A percentile compares a stretch with the other conserved stretches of the same genome.
Evolutionary conservation across 2,329 filamentous ascomycete species (phyloP).

Genomic region (Rhexocercosporidium sp.): DNA sequence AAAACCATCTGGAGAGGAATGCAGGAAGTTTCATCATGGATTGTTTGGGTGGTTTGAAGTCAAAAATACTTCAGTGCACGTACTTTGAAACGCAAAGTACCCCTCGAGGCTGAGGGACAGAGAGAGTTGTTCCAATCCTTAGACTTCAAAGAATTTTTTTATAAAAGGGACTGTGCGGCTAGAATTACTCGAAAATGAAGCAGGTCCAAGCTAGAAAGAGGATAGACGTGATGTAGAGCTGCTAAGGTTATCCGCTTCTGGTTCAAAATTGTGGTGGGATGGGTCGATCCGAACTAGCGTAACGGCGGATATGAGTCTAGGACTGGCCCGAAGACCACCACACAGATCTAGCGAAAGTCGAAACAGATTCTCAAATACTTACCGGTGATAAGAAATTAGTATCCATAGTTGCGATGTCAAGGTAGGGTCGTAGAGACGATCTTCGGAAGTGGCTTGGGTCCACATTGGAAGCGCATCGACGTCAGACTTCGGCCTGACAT

Average conservation of each 20-base stretch:
- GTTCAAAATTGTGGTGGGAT: not conserved
- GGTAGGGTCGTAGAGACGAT: too few species aligned
- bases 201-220: not conserved
- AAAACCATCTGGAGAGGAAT: not conserved
- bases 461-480: not conserved
- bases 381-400: too few species aligned
- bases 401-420: too few species aligned
- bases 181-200: not conserved
- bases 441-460: too few species aligned
- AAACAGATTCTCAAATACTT: not conserved
- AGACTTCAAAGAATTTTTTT: too few species aligned
- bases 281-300: not conserved
- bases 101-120: too few species aligned
- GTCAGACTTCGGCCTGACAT: not conserved
- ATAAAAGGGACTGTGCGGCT: not conserved
- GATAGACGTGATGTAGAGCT: not conserved
- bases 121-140: too few species aligned
- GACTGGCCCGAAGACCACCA: not conserved
- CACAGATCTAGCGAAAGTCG: not conserved
- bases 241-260: not conserved
- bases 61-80: too few species aligned
- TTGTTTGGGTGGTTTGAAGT: too few species aligned
- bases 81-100: too few species aligned
- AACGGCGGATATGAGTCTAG: not conserved
- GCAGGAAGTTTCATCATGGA: not conserved